These are phyloP conservation scores for Ogataea polymorpha DNA, from an alignment of 805 yeast genomes.

Conservation along the genomic window DNA sequence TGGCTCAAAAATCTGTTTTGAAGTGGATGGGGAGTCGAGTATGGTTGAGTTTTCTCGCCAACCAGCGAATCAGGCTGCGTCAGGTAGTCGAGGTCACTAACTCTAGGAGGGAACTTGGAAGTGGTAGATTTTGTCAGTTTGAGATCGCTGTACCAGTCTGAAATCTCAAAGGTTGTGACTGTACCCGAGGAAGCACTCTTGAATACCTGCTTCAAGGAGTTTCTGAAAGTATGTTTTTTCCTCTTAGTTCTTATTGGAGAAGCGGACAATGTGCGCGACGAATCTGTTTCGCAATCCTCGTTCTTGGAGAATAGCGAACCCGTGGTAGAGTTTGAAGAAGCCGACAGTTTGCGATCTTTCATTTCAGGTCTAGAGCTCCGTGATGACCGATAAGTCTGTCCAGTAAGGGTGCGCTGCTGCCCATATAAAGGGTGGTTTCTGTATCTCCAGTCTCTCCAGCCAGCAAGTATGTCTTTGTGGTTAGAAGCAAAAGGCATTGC, in stretches of 20 bases:
- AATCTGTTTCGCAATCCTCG: constrained; percentile 17
- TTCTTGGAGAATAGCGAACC: constrained; percentile 12
- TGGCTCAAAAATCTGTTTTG: constrained; percentile 58
- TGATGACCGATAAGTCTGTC: constrained; percentile 1
- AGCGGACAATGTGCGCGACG: constrained; percentile 15
- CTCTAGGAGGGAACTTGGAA: neutral
- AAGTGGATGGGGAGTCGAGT: constrained; percentile 49
- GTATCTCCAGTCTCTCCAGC: constrained; percentile 92
- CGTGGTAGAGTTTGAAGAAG: constrained; percentile 15
- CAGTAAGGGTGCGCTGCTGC: constrained; percentile 3
- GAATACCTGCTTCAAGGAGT: constrained; percentile 20
- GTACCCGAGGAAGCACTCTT: constrained; percentile 3
- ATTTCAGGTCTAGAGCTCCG: constrained; percentile 5
- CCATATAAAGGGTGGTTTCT: constrained; percentile 66
- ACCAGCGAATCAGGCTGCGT: neutral
- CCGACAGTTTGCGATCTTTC: constrained; percentile 8
- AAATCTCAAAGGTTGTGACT: constrained; percentile 4
- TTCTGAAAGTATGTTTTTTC: constrained; percentile 7
- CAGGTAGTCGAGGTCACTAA: constrained; percentile 3
- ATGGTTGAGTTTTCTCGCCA: constrained; percentile 26
- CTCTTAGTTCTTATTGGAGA: constrained; percentile 20
- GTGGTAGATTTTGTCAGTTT: neutral
- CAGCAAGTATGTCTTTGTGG: constrained; percentile 49
- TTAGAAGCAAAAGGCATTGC: neutral
- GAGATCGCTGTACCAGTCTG: constrained; percentile 12